These are phyloP conservation scores for Seminavis robusta DNA, from an alignment of 108 stramenopile species.

Conservation along the genomic window DNA sequence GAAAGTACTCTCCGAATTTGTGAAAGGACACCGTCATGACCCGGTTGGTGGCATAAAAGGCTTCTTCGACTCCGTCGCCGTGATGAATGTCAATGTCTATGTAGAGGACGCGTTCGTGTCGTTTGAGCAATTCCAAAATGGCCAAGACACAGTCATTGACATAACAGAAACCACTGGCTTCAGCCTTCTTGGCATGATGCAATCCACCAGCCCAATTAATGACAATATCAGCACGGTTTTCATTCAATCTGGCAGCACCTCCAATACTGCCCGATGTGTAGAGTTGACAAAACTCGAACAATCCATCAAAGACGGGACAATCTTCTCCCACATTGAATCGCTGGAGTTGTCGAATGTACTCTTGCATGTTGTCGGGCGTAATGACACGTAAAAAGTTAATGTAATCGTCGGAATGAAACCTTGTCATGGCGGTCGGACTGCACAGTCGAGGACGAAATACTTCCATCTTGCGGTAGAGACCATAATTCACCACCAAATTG, in stretches of 20 bases:
- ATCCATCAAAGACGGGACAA: conserved; percentile 98
- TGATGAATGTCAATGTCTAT: conserved; percentile 99
- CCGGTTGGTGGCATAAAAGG: conserved; percentile 97
- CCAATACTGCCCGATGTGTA: conserved; percentile 96
- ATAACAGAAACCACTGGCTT: conserved; percentile 99
- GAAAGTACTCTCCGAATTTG: conserved; percentile 99
- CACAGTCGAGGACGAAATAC: conserved; percentile 96
- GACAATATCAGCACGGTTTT: conserved; percentile 88
- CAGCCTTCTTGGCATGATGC: conserved; percentile 99
- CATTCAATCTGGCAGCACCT: conserved; percentile 94
- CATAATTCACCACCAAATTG: conserved; percentile 98
- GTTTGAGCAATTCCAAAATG: conserved; percentile 97
- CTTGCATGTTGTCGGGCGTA: conserved; percentile 97
- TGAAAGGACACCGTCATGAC: conserved; percentile 99
- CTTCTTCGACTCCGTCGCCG: conserved; percentile 97
- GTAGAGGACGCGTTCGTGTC: conserved; percentile 98
- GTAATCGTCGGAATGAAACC: conserved; percentile 99
- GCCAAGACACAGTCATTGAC: conserved; percentile 99
- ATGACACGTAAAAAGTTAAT: conserved; percentile 97
- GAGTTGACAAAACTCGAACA: conserved; percentile 97
- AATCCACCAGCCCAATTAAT: conserved; percentile 99
- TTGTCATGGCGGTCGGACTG: conserved; percentile 91
- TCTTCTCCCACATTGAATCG: conserved; percentile 99
- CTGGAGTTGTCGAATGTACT: conserved; percentile 89
- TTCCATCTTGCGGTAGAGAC: conserved; percentile 97